These are phyloP conservation scores for Thelonectria olida DNA, from an alignment of 2,329 filamentous ascomycete genomes.

Conservation along the genomic window DNA sequence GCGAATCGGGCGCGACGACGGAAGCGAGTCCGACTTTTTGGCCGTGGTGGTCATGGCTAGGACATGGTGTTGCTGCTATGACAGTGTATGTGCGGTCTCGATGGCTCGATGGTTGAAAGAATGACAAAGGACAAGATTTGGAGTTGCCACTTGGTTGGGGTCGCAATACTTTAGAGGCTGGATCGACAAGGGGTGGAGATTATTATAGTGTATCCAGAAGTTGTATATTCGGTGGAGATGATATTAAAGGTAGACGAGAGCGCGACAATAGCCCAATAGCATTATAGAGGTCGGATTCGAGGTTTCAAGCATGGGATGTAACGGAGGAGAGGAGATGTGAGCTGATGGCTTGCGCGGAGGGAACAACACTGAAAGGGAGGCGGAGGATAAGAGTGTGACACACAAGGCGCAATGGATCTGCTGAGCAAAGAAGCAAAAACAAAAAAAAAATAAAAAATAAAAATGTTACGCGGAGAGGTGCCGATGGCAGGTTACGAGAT, in stretches of 20 bases:
- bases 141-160: conserved; percentile 21
- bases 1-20: conserved; percentile 70
- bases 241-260: conserved; percentile 30
- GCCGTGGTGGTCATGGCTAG: conserved; percentile 57
- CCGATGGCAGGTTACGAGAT: not conserved
- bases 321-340: conserved; percentile 20
- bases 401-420: no score
- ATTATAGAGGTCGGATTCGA: conserved; percentile 28
- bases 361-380: not conserved
- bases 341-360: conserved; percentile 8
- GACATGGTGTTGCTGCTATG: conserved; percentile 47
- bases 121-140: no score
- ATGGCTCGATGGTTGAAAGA: conserved; percentile 22
- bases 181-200: conserved; percentile 25
- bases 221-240: not conserved
- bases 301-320: conserved; percentile 31
- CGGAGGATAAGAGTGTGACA: not conserved
- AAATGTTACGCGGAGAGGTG: not conserved
- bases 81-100: conserved; percentile 12
- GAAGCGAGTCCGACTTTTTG: conserved; percentile 50
- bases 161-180: conserved; percentile 23
- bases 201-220: conserved; percentile 3
- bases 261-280: conserved; percentile 30
- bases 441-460: not conserved
- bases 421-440: not conserved